Conservation (phyloP, 805 yeast species). For the Suhomyces prunicola region DNA sequence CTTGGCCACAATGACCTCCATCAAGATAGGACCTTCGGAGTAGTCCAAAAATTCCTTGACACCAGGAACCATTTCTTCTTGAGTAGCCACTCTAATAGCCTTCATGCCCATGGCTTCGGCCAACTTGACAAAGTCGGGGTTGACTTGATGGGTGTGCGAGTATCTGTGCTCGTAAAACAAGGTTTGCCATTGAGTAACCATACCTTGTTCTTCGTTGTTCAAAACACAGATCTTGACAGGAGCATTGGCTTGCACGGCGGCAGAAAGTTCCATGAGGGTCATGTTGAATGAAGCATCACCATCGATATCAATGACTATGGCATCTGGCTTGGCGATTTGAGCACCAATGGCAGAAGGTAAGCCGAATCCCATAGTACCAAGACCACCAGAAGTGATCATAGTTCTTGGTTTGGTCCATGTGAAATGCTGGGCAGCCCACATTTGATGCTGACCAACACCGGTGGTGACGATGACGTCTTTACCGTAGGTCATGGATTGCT, state of each 20-base stretch:
- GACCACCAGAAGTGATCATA: slow-evolving; percentile 96
- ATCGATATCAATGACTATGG: slow-evolving; percentile 92
- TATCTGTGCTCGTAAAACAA: slow-evolving; percentile 95
- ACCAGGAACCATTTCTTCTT: slow-evolving; percentile 52
- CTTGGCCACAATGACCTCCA: slow-evolving; percentile 88
- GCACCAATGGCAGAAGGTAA: slow-evolving; percentile 98
- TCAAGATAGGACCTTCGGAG: slow-evolving; percentile 76
- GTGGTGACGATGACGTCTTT: slow-evolving; percentile 88
- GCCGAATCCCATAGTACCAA: slow-evolving; percentile 99
- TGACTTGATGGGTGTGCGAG: slow-evolving; percentile 95
- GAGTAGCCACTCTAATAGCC: slow-evolving; percentile 71
- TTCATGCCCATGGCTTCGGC: slow-evolving; percentile 93
- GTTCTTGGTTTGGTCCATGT: slow-evolving; percentile 91
- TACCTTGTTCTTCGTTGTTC: slow-evolving; percentile 98
- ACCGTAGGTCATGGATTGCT: slow-evolving; percentile 58
- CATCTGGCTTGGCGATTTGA: slow-evolving; percentile 92
- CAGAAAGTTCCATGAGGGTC: slow-evolving; percentile 89
- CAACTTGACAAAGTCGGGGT: slow-evolving; percentile 89
- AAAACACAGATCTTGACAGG: slow-evolving; percentile 87
- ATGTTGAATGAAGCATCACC: slow-evolving; percentile 99
- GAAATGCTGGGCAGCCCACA: slow-evolving; percentile 99
- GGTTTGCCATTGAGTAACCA: slow-evolving; percentile 99
- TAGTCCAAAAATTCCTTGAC: slow-evolving; percentile 65
- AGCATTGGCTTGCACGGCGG: slow-evolving; percentile 91
- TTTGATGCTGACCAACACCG: slow-evolving; percentile 99